Evolutionary conservation across 805 yeast species (phyloP).

Genomic region (Jamesozyma hellenica): DNA sequence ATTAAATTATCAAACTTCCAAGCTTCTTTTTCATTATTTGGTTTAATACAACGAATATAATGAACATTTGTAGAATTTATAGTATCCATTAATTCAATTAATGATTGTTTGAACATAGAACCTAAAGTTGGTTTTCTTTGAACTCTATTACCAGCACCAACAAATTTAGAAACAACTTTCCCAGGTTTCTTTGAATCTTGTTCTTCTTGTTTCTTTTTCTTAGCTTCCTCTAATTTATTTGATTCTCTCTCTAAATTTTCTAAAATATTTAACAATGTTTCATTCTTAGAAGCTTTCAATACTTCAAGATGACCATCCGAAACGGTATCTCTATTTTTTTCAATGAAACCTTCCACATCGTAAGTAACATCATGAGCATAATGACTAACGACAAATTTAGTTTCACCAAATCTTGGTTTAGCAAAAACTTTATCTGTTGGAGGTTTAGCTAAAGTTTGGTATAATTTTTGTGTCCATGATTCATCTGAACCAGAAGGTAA

Average conservation of each 20-base stretch:
- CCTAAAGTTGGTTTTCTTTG: conserved; percentile 87
- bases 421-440: conserved; percentile 71
- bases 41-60: conserved; percentile 94
- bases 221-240: conserved; percentile 34
- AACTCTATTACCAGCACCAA: conserved; percentile 22
- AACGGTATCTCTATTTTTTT: conserved; percentile 94
- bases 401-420: conserved; percentile 89
- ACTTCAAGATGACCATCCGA: conserved; percentile 92
- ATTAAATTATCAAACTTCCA: conserved; percentile 93
- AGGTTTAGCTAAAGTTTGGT: conserved; percentile 70
- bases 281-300: conserved; percentile 57
- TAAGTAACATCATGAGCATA: conserved; percentile 91
- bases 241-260: conserved; percentile 52
- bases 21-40: conserved; percentile 86
- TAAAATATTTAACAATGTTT: conserved; percentile 54
- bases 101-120: conserved; percentile 82
- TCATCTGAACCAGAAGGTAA: conserved; percentile 89
- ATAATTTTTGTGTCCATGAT: conserved; percentile 84
- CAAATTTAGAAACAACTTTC: neutral
- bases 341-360: conserved; percentile 89
- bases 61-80: conserved; percentile 93
- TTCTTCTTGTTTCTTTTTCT: conserved; percentile 23
- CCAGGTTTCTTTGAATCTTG: conserved; percentile 31
- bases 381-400: conserved; percentile 82
- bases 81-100: conserved; percentile 86